Evolutionary conservation across 2,329 filamentous ascomycete genomes (phyloP), one percentile per base, ranked within the genome.

Genomic region (Beauveria bassiana): DNA sequence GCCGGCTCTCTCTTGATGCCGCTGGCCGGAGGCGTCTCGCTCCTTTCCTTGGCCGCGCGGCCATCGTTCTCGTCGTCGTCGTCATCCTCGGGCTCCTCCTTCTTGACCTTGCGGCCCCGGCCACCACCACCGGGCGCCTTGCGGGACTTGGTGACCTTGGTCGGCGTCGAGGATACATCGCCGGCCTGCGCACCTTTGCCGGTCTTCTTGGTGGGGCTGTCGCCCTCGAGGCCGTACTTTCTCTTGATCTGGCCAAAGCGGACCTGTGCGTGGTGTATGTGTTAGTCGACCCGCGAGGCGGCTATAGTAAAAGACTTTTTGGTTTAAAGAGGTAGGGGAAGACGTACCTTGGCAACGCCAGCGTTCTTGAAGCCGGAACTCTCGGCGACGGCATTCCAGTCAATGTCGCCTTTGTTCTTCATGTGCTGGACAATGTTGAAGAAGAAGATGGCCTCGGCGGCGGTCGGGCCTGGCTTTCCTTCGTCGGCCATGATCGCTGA

Each of bases 191-290:
- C 45, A 18, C 14, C 53, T 7, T 24, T 49, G 63, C 26, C 45
- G 9, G 63, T 42, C 38, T 51, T 22, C 6, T 54, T 60, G 12
- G 38, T 18, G 38, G 62, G 42, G 10, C 59, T 51, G 5, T 73
- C 71, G 62, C 68, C 68, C 43, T 67, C 67, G 46, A 79, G 71
- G 3, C 75, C 75, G 0, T 78, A 70, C 69, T 81, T 80, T 51
- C 73, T 71, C 69, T 78, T 81, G 63, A 83, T 76, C 63, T 83
- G 79, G 3, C 77, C 74, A 61, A 78, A 83, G 51, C 81, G 78
- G 45, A 76, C 74, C 73, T 79, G 16, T 18, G 18, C 38, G 5
- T 1, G 4, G 34, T 9, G 24, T 22, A 18, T 24, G 1, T 34
- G 50, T 34, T 7, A 52, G 26, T 34, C 14, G 14, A 1, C 34